phyloP scores from a whole-genome alignment of 768 basidiomycete species.

The Naematelia encephala region DNA sequence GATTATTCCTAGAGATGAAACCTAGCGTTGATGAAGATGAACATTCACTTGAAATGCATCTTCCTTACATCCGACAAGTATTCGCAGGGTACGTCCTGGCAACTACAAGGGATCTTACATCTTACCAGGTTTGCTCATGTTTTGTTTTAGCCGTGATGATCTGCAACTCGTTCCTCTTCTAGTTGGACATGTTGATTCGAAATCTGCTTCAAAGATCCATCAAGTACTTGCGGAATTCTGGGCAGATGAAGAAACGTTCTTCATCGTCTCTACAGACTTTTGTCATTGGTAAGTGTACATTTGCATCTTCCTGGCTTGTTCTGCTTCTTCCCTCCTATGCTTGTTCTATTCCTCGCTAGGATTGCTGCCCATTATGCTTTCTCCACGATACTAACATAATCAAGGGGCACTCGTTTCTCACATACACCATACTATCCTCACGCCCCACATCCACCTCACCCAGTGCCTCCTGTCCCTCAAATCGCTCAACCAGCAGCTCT shows the following conservation, averaged over 20 bases:
- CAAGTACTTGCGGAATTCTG: conserved; percentile 75
- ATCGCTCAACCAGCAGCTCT: conserved; percentile 15
- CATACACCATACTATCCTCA: conserved; percentile 46
- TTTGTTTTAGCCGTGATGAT: conserved; percentile 54
- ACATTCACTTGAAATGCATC: conserved; percentile 97
- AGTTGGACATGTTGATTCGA: conserved; percentile 63
- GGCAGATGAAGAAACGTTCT: conserved; percentile 71
- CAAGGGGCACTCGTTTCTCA: conserved; percentile 47
- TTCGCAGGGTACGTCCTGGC: conserved; percentile 36
- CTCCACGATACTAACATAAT: conserved; percentile 1
- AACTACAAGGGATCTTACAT: no score
- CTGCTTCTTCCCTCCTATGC: conserved; percentile 1
- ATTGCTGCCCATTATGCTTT: not conserved
- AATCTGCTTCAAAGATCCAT: conserved; percentile 61
- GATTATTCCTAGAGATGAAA: conserved; percentile 68
- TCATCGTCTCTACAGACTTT: conserved; percentile 91
- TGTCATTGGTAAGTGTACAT: conserved; percentile 79
- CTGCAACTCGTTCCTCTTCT: conserved; percentile 85
- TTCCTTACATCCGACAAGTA: conserved; percentile 58
- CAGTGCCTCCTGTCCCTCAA: conserved; percentile 39
- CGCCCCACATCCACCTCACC: conserved; percentile 31
- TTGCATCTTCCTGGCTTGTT: not conserved
- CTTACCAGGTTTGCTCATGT: no score
- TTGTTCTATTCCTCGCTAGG: no score
- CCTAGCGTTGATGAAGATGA: conserved; percentile 78